A percentile compares a stretch with the other conserved stretches of the same genome.
phyloP scores from a whole-genome alignment of 2,329 filamentous ascomycete genomes.

The Clarireedia homoeocarpa region DNA sequence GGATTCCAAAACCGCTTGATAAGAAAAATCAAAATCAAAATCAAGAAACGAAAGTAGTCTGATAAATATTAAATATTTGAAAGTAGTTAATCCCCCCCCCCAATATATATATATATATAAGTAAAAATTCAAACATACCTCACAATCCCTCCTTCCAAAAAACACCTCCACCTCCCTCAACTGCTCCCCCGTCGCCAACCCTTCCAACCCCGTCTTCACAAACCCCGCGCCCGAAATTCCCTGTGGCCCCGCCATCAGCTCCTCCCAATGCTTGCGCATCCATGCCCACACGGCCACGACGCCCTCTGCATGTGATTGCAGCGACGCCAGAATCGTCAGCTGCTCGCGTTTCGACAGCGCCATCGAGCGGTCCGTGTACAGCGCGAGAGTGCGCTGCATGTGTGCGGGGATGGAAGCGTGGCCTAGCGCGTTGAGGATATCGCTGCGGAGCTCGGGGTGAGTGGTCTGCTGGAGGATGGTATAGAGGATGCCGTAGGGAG shows the following conservation, averaged over 20 bases:
- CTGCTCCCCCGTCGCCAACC: not conserved
- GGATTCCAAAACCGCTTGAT: too few relatives aligned
- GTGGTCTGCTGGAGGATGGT: not conserved
- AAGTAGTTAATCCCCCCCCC: too few relatives aligned
- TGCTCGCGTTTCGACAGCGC: not conserved
- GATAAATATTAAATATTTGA: too few relatives aligned
- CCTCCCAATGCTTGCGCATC: not conserved
- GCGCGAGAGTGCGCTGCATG: not conserved
- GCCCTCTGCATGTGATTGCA: not conserved
- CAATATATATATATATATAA: not conserved
- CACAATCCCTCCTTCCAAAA: not conserved
- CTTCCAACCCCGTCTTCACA: not conserved
- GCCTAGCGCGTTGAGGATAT: not conserved
- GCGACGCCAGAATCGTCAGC: not conserved
- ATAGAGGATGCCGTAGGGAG: not conserved
- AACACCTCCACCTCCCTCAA: constrained; percentile 1
- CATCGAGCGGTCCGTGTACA: not conserved
- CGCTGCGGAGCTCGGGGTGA: not conserved
- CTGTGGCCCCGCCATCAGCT: not conserved
- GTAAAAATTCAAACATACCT: not conserved
- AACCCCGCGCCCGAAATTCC: not conserved
- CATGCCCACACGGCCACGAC: not conserved
- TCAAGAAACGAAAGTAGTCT: too few relatives aligned
- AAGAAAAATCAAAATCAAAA: too few relatives aligned
- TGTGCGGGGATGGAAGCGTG: not conserved